Conservation (phyloP, 148 eudicot genomes). For the Talinum fruticosum region DNA sequence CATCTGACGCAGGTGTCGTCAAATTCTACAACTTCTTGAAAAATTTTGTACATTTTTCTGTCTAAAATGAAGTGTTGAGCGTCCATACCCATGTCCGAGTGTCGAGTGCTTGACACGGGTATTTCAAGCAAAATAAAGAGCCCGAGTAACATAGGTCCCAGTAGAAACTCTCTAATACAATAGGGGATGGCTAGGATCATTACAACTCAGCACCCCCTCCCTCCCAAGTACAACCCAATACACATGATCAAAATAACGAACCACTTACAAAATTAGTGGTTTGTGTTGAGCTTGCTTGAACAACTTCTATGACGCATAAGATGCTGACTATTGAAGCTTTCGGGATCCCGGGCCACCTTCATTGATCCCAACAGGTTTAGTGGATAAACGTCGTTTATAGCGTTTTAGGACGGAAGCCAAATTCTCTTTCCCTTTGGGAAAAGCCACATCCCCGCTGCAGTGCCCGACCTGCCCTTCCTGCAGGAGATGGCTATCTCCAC, state of each 20-base stretch:
- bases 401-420: slow-evolving; percentile 90
- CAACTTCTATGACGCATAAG: slow-evolving; percentile 34
- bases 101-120: too few relatives aligned
- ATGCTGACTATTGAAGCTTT: slow-evolving; percentile 27
- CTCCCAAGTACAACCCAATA: neutral
- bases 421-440: slow-evolving; percentile 94
- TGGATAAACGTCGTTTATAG: slow-evolving; percentile 78
- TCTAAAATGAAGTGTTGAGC: too few relatives aligned
- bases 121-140: too few relatives aligned
- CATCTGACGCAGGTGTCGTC: too few relatives aligned
- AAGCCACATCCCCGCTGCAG: slow-evolving; percentile 98
- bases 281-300: slow-evolving; percentile 2
- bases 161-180: slow-evolving; percentile 12
- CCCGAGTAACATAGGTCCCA: too few relatives aligned
- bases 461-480: slow-evolving; percentile 86
- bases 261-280: slow-evolving; percentile 4
- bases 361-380: slow-evolving; percentile 44
- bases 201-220: neutral
- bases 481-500: slow-evolving; percentile 75
- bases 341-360: slow-evolving; percentile 35
- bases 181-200: slow-evolving; percentile 3
- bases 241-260: slow-evolving; percentile 18
- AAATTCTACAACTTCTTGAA: too few relatives aligned
- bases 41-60: too few relatives aligned
- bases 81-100: too few relatives aligned